Evolutionary conservation across 495 filamentous ascomycete genomes (phyloP).

Genomic region (Schizothecium vesticola): DNA sequence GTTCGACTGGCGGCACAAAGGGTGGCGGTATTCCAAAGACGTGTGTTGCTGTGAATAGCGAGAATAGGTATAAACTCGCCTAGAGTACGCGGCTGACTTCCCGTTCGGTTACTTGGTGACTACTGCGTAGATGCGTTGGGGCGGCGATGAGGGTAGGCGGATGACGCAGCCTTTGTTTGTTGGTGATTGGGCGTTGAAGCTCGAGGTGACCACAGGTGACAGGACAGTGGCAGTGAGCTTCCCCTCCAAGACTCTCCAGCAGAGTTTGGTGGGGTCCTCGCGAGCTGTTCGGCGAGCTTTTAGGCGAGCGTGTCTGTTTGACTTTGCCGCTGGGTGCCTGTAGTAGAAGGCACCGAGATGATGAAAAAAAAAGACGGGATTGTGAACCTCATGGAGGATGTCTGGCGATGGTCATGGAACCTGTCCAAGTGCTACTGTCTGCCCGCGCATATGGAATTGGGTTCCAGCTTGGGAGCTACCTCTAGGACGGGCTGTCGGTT

Average conservation of each 20-base stretch:
- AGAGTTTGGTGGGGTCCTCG: background rate
- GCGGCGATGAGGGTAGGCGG: background rate
- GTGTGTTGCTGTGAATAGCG: no score
- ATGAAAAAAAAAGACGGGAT: background rate
- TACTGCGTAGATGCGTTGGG: background rate
- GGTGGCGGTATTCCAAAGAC: no score
- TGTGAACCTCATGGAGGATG: background rate
- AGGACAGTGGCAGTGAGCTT: background rate
- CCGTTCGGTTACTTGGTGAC: background rate
- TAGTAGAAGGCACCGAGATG: background rate
- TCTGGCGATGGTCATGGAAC: background rate
- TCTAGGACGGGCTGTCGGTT: background rate
- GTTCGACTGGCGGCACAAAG: no score
- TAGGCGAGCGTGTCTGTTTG: background rate
- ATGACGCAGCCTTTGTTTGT: constrained; percentile 15
- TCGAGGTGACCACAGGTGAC: background rate
- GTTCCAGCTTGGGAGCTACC: background rate
- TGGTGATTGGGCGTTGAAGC: background rate
- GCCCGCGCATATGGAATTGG: background rate
- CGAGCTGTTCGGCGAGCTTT: background rate
- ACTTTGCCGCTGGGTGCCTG: background rate
- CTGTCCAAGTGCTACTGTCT: background rate
- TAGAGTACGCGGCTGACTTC: no score
- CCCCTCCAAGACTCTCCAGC: background rate
- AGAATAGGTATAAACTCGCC: no score